Conservation (phyloP, 164 flowering plant genomes). For the Paratinospora sagittata region DNA sequence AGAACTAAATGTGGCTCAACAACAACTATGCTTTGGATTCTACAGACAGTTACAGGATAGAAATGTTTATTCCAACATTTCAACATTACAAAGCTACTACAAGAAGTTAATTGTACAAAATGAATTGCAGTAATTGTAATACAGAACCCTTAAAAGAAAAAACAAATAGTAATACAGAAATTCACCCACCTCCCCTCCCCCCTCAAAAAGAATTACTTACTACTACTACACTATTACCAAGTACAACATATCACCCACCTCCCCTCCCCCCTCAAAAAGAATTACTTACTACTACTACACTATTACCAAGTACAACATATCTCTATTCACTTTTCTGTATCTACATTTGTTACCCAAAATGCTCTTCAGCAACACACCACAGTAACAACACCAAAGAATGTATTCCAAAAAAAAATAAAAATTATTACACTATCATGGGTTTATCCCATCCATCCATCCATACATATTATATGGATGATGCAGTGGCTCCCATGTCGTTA, state of each 20-base stretch:
- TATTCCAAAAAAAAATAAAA: not conserved
- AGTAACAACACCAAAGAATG: constrained; percentile 14
- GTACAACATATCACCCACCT: not conserved
- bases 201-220: too few species aligned
- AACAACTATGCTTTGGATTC: not conserved
- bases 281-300: not conserved
- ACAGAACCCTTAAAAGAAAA: constrained; percentile 6
- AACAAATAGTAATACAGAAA: not conserved
- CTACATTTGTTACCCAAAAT: not conserved
- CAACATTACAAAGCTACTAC: not conserved
- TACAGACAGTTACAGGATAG: not conserved
- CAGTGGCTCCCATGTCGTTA: not conserved
- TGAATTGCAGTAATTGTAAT: not conserved
- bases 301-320: not conserved
- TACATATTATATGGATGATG: not conserved
- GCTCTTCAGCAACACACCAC: constrained; percentile 5
- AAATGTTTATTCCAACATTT: not conserved
- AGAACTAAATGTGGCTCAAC: not conserved
- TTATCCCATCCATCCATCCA: not conserved
- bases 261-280: too few species aligned
- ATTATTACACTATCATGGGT: not conserved
- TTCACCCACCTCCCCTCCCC: not conserved
- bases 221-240: too few species aligned
- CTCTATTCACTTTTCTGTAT: too few species aligned
- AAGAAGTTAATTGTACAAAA: not conserved